These are phyloP conservation scores for Dictyophora rubrovolvata DNA, from an alignment of 768 basidiomycete genomes.

Conservation along the genomic window DNA sequence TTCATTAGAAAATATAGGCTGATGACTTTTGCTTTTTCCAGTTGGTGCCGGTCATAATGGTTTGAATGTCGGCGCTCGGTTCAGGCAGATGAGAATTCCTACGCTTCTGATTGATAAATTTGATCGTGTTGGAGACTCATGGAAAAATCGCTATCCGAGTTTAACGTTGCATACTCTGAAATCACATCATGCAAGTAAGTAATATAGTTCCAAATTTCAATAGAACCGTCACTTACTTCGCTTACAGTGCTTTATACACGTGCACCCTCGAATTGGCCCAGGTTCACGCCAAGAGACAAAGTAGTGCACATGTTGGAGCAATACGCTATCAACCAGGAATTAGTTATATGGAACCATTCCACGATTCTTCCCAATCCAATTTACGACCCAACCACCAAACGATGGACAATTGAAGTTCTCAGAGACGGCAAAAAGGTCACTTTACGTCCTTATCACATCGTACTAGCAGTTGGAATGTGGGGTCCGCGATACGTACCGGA, in stretches of 20 bases:
- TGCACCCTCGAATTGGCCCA: constrained; percentile 32
- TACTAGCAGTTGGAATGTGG: constrained; percentile 28
- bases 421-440: constrained; percentile 19
- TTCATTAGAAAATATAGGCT: not conserved
- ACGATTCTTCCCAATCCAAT: constrained; percentile 20
- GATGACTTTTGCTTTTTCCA: constrained; percentile 6
- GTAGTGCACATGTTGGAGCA: constrained; percentile 35
- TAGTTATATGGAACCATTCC: constrained; percentile 34
- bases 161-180: constrained; percentile 28
- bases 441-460: constrained; percentile 28
- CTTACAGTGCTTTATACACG: constrained; percentile 30
- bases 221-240: not conserved
- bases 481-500: constrained; percentile 26
- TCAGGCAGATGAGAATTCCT: constrained; percentile 30
- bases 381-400: constrained; percentile 22
- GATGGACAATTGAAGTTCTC: constrained; percentile 27
- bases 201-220: not conserved
- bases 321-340: constrained; percentile 30
- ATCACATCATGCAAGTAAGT: constrained; percentile 9
- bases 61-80: constrained; percentile 30
- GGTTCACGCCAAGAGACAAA: constrained; percentile 32
- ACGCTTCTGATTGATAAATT: constrained; percentile 28
- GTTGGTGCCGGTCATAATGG: constrained; percentile 36
- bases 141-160: constrained; percentile 33
- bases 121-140: constrained; percentile 29